Base-by-base conservation (phyloP, 2,329 filamentous ascomycete species). In the Purpureocillium lavendulum region DNA sequence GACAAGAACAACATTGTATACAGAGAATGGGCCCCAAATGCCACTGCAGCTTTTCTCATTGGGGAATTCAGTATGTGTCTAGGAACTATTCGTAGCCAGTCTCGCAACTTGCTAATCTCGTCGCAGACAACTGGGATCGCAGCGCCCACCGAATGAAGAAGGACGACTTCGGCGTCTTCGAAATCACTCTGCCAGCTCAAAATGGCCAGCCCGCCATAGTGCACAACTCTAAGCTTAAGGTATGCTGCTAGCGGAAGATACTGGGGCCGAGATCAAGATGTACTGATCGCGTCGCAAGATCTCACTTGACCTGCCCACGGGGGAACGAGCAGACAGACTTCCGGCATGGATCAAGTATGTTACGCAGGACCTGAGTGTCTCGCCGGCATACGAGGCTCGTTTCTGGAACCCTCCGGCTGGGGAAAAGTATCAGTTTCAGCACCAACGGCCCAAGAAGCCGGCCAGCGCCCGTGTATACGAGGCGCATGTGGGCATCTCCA, bases 311-410 rank as follows among this genome's bases (percentile, higher is more conserved):
- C 75, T 87, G 9, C 87, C 86, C 11, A 80, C 70, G 30, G 86
- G 88, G 43, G 83, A 92, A 57, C 77, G 82, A 50, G 79, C 90
- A 50, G 90, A 97, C 65, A 80, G 90, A 50, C 69, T 98, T 38
- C 92, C 92, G 18, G 87, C 88, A 21, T 98, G 92, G 92, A 97
- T 97, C 69, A 95, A 83, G 59, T 87, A 94, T 54, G 92, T 96
- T 38, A 96, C 90, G 1, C 92, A 98, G 63, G 89, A 98, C 49
- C 72, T 97, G 34, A 75, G 69, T 10, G 81, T 97, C 17, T 97
- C 90, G 9, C 88, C 90, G 7, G 82, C 86, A 18, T 98, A 97
- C 62, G 92, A 98, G 60, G 89, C 87, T 17, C 79, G 87, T 38
- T 96, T 98, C 68, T 98, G 92, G 92, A 96, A 97, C 58, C 92